Conservation (phyloP, 2,329 filamentous ascomycete species). For the Alternaria viburni region DNA sequence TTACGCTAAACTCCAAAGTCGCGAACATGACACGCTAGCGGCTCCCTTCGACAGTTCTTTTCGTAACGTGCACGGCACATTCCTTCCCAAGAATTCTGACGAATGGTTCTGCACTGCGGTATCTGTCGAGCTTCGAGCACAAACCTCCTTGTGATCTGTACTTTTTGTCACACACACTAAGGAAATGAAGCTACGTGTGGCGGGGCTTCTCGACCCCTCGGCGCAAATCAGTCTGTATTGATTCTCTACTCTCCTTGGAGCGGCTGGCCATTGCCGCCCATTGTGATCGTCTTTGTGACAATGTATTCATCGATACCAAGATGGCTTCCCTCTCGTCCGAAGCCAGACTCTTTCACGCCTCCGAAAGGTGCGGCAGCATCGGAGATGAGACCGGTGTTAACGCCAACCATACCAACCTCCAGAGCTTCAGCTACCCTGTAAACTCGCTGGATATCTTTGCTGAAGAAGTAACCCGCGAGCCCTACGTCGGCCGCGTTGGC, state of each 20-base stretch:
- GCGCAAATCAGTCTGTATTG: neutral
- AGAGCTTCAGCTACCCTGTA: conserved; percentile 69
- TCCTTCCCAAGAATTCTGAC: neutral
- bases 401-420: conserved; percentile 85
- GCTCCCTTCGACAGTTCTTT: neutral
- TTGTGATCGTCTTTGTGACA: conserved; percentile 56
- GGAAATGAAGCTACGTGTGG: neutral
- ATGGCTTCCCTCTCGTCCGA: conserved; percentile 58
- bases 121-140: neutral
- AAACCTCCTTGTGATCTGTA: neutral
- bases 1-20: neutral
- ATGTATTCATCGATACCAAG: conserved; percentile 59
- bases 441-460: conserved; percentile 62
- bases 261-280: conserved; percentile 67
- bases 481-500: conserved; percentile 87
- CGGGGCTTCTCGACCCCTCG: neutral
- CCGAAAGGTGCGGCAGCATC: conserved; percentile 57
- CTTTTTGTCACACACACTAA: neutral
- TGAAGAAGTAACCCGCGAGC: conserved; percentile 94
- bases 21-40: neutral
- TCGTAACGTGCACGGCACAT: neutral
- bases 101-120: neutral
- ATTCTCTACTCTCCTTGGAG: conserved; percentile 53
- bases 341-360: conserved; percentile 58
- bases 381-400: conserved; percentile 59